phyloP scores from a whole-genome alignment of 345 rosid genomes.

The Salix suchowensis region DNA sequence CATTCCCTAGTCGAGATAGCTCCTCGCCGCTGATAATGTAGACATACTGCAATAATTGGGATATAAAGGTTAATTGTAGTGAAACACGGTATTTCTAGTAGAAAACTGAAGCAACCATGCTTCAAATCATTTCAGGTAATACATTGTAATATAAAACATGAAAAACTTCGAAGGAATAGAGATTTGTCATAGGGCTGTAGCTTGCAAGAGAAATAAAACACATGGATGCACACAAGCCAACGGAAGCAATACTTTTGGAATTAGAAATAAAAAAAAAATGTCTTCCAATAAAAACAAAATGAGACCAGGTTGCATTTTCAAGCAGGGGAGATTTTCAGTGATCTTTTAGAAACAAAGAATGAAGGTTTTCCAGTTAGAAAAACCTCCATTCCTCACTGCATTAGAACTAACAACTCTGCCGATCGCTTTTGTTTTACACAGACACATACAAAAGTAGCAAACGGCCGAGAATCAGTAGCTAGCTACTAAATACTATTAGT shows the following conservation, averaged over 20 bases:
- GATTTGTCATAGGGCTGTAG: neutral
- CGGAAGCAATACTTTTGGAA: neutral
- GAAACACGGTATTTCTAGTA: neutral
- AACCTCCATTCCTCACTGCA: neutral
- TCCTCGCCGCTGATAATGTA: conserved; percentile 70
- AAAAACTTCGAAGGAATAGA: neutral
- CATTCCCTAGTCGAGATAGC: conserved; percentile 55
- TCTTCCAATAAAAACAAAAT: neutral
- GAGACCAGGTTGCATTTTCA: neutral
- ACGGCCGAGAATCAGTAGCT: neutral
- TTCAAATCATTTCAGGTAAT: neutral
- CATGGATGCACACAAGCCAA: no score
- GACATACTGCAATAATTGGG: conserved; percentile 48
- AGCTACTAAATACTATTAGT: neutral
- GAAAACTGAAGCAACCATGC: neutral
- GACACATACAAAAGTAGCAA: neutral
- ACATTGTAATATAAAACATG: neutral
- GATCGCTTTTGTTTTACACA: neutral
- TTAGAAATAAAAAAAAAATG: neutral
- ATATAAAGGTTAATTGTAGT: neutral
- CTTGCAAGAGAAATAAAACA: neutral
- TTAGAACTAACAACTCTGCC: neutral
- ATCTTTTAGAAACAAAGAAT: neutral
- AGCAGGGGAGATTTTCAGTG: neutral
- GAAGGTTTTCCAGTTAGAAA: neutral